Evolutionary conservation across 2,329 filamentous ascomycete species (phyloP).

Genomic region (Pseudocercospora ulei): DNA sequence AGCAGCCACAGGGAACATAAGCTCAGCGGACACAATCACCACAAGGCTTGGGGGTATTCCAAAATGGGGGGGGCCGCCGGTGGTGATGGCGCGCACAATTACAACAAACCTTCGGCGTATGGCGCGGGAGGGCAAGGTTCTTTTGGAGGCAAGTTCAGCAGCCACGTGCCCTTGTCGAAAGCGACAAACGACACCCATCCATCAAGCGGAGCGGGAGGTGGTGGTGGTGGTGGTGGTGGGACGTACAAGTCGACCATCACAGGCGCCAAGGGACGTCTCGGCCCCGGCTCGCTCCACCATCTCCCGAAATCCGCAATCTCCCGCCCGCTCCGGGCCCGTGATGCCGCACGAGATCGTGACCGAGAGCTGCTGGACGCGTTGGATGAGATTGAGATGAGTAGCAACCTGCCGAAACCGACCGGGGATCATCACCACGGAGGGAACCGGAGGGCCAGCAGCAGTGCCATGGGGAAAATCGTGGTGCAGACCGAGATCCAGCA

Average conservation of each 20-base stretch:
- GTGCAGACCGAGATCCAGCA: slow-evolving; percentile 16
- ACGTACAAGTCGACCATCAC: neutral
- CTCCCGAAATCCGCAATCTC: neutral
- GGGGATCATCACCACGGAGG: neutral
- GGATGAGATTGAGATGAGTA: slow-evolving; percentile 8
- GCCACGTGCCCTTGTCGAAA: neutral
- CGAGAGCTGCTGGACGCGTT: neutral
- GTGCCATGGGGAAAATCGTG: slow-evolving; percentile 4
- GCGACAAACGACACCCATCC: too few relatives aligned
- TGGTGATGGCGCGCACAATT: too few relatives aligned
- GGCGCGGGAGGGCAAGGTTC: slow-evolving; percentile 1
- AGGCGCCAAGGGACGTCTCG: neutral
- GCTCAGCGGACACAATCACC: neutral
- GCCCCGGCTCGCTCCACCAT: too few relatives aligned
- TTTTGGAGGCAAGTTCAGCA: slow-evolving; percentile 1
- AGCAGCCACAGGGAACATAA: neutral
- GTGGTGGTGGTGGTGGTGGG: too few relatives aligned
- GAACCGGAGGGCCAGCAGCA: neutral
- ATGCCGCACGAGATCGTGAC: neutral
- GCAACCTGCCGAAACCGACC: too few relatives aligned
- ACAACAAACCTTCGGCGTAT: neutral
- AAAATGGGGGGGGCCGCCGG: too few relatives aligned
- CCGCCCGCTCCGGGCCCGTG: neutral
- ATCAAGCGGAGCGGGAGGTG: too few relatives aligned
- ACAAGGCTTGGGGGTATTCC: too few relatives aligned